These are phyloP conservation scores for Glarea lozoyensis DNA, from an alignment of 495 filamentous ascomycete genomes.

Conservation along the genomic window DNA sequence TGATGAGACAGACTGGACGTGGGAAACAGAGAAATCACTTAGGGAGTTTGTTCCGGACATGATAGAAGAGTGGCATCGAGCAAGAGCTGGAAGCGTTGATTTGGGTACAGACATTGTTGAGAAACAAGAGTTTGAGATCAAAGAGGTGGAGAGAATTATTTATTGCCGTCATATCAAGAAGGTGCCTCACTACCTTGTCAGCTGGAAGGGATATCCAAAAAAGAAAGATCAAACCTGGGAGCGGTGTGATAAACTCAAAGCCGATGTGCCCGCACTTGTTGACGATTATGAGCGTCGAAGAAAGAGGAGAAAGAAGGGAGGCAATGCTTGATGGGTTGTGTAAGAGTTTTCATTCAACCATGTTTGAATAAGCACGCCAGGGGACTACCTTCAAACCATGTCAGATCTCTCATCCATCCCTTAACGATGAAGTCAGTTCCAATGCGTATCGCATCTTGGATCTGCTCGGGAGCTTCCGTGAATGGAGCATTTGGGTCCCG, in stretches of 20 bases:
- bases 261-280: slow-evolving; percentile 8
- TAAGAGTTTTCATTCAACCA: no score
- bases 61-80: neutral
- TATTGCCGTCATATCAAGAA: neutral
- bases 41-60: slow-evolving; percentile 3
- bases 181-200: slow-evolving; percentile 8
- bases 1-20: slow-evolving; percentile 7
- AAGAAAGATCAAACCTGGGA: slow-evolving; percentile 14
- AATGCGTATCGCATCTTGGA: slow-evolving; percentile 37
- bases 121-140: neutral
- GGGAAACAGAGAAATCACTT: slow-evolving; percentile 3
- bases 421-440: slow-evolving; percentile 46
- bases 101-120: neutral
- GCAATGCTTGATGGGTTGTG: no score
- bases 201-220: slow-evolving; percentile 9
- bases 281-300: slow-evolving; percentile 7
- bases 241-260: slow-evolving; percentile 2
- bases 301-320: slow-evolving; percentile 7
- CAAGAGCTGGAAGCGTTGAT: neutral
- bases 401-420: slow-evolving; percentile 42
- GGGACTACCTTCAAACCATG: slow-evolving; percentile 37
- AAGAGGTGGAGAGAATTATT: slow-evolving; percentile 4
- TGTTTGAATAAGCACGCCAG: slow-evolving; percentile 45
- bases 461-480: slow-evolving; percentile 42
- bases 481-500: slow-evolving; percentile 39